Base-by-base conservation (phyloP, 2,329 filamentous ascomycete genomes). In the Ceratocystis eucalypticola region DNA sequence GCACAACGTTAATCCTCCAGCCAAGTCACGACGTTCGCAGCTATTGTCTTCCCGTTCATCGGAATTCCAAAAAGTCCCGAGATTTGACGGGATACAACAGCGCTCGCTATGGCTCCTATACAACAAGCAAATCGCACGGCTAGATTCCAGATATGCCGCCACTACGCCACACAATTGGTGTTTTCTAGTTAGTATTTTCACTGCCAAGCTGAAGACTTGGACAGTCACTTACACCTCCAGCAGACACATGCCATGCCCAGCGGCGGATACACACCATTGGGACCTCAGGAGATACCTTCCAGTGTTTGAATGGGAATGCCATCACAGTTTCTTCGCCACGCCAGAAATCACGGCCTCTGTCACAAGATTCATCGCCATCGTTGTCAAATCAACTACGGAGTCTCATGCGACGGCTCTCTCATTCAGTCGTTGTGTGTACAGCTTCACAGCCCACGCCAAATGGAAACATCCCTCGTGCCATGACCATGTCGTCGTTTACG, bases 401-500 rank as follows among this genome's bases (percentile, higher is more conserved):
- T 61, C 75, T 82, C 25, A 81, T 84, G 79, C 80, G 82, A 66
- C 77, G 80, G 15, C 74, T 84, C 12, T 75, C 80, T 2, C 79
- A 82, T 70, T 79, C 81, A 0, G 80, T 82, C 46, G 80, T 83
- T n/a, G 78, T 83, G 12, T 81, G 81, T 71, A 84, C 82, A 25
- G 74, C 80, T 25, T 72, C 75, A n/a, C 72, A 75, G n/a, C 20
- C 64, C 33, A 17, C 63, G 8, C 10, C 48, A 5, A 67, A 30
- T 17, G 69, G 72, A 41, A 25, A 73, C 68, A 65, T 71, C 50
- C 71, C 78, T 5, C 76, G 79, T 41, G 82, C 78, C 61, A 82
- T 85, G 78, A 84, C 83, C 41, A 82, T 84, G 76, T 84, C 83
- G 5, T 84, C 82, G 1, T 80, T 85, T 69, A 82, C 82, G 1